A percentile compares a stretch with the other conserved stretches of the same genome.
phyloP scores from a whole-genome alignment of 805 yeast species.

The Ogataea polymorpha region DNA sequence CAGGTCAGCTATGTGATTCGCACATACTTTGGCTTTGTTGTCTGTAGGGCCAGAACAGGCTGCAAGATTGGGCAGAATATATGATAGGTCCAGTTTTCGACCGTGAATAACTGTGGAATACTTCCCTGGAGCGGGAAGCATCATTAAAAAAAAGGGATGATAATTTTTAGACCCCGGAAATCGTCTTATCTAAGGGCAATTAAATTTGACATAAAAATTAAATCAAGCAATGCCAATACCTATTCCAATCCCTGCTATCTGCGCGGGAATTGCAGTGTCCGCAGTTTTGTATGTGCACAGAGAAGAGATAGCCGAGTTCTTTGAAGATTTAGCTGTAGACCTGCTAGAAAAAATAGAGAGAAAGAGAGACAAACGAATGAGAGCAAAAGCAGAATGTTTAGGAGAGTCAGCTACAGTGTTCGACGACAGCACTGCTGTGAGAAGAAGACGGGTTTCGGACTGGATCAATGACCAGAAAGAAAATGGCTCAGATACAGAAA shows the following conservation, averaged over 20 bases:
- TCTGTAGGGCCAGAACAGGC: constrained; percentile 77
- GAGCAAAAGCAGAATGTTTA: background rate
- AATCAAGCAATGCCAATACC: constrained; percentile 2
- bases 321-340: constrained; percentile 23
- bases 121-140: constrained; percentile 3
- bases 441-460: constrained; percentile 2
- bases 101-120: background rate
- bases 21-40: constrained; percentile 41
- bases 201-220: background rate
- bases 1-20: constrained; percentile 52
- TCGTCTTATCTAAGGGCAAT: constrained; percentile 5
- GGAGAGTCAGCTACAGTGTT: constrained; percentile 4
- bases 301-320: constrained; percentile 27
- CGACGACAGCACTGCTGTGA: background rate
- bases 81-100: constrained; percentile 56
- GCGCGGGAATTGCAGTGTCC: constrained; percentile 28
- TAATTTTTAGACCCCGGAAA: background rate
- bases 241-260: constrained; percentile 19
- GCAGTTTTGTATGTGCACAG: constrained; percentile 21
- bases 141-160: constrained; percentile 2
- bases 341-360: constrained; percentile 15
- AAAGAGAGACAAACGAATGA: constrained; percentile 12
- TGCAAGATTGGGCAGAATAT: constrained; percentile 59
- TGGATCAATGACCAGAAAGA: constrained; percentile 10
- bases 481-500: constrained; percentile 4